Evolutionary conservation across 1,284 basidiomycete genomes (phyloP), one percentile per base, ranked within the genome.

Genomic region (Phlebopus sp.): DNA sequence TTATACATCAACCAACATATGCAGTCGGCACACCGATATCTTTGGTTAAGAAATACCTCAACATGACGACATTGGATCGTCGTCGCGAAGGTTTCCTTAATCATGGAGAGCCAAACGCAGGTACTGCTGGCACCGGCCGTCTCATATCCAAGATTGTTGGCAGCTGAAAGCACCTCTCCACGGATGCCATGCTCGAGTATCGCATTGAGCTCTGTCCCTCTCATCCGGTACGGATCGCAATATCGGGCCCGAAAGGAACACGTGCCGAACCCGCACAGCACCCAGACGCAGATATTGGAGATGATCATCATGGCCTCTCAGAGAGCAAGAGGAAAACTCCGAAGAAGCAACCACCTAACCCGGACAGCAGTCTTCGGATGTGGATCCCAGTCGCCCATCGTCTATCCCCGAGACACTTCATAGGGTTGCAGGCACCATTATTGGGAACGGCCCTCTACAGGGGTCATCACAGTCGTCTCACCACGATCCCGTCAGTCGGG

Each of bases 161-260:
- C 1, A 55, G 50, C 10, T 68, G 73, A 3, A 49, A 60, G 13
- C 71, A 74, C 49, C 59, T 68, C 5, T 71, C 70, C 5, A 77
- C 74, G 1, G 75, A 75, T 53, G 42, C 55, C 7, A 42, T 74
- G n/a, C 59, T 69, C 21, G 74, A 77, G 55, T 76, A 75, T 51
- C 65, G 68, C 13, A 59, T 77, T 11, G 70, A 72, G 52, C 48
- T 77, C 5, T 67, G 60, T 37, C 74, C 74, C 4, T 49, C 56
- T 5, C 70, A 73, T 49, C 56, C 78, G 5, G 69, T 74, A 11
- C 49, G 55, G 2, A 52, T 76, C n/a, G 62, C 71, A 4, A 54
- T 57, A 14, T 55, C 60, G 4, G 73, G 74, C 2, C 67, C 79
- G 42, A 62, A 60, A 37, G 72, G 71, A 1, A 69, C 55, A n/a